Base-by-base conservation (phyloP, 768 basidiomycete genomes). In the Rhizopogon vulgaris region DNA sequence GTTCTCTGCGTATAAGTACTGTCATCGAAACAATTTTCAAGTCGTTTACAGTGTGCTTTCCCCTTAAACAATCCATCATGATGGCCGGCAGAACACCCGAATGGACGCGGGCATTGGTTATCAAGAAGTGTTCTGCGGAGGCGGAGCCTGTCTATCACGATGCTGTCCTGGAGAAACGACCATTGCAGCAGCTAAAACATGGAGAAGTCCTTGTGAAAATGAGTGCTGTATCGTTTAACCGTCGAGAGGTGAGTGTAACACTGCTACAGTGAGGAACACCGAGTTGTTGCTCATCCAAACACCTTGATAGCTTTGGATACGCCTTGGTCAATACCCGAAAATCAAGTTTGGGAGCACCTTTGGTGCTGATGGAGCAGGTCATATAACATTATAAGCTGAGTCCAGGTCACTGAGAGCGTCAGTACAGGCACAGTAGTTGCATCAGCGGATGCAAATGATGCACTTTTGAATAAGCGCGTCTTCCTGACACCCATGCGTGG, bases 331-430 rank as follows among this genome's bases (percentile, higher is more conserved):
- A 61, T 90, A 91, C 59, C 87, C 88, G 0, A 71, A 72, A 8
- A 83, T 90, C 41, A 68, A 66, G 2, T 63, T 78, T 28, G 87
- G 80, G 15, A 78, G 71, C 49, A 78, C 81, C 15, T 75, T 87
- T 9, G 89, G 88, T 12, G 75, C 81, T 24, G 89, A 91, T 58
- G 88, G 84, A 22, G 87, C 84, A 64, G 89, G 88, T 84, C 53
- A 25, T 38, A 10, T 40, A 17, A 30, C 49, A 17, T n/a, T 43
- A 28, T 24, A 28, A 40, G 24, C 25, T 25, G 36, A 8, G 3
- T 34, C 11, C 2, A 24, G 38, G 40, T 48, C 50, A 24, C 38
- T 10, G 12, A 18, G 41, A n/a, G 30, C 6, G 51, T 38, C 14
- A 4, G 17, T 11, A 6, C 51, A 89, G 88, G 88, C 10, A 73